A percentile compares a stretch with the other conserved stretches of the same genome.
phyloP scores from a whole-genome alignment of 75 land plant species.

The Pinus taeda region DNA sequence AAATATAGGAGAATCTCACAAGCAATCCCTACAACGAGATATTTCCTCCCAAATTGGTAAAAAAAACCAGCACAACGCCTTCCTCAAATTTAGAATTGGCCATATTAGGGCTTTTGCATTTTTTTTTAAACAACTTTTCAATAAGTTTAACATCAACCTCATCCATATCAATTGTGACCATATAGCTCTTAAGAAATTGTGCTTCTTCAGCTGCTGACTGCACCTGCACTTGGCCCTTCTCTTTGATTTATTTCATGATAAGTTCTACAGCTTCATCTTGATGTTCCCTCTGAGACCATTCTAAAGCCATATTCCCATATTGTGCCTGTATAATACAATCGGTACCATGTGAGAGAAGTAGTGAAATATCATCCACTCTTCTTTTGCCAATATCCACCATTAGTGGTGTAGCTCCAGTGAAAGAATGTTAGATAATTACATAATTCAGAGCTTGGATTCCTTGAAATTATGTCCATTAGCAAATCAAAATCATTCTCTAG shows the following conservation, averaged over 20 bases:
- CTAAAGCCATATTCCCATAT: constrained; percentile 68
- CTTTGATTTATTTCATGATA: constrained; percentile 39
- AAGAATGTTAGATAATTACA: constrained; percentile 77
- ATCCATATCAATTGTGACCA: constrained; percentile 59
- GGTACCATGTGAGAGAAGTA: constrained; percentile 75
- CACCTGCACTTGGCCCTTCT: constrained; percentile 10
- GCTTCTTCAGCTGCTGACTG: constrained; percentile 36
- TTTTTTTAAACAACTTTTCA: constrained; percentile 56
- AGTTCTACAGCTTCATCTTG: constrained; percentile 60
- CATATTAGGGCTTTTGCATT: constrained; percentile 32
- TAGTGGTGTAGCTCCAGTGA: constrained; percentile 71
- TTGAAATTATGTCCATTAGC: constrained; percentile 58
- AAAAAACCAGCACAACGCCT: no score
- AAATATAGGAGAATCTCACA: constrained; percentile 51
- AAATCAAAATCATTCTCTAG: constrained; percentile 76
- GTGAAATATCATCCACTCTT: constrained; percentile 69
- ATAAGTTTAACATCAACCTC: constrained; percentile 71
- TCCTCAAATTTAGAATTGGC: constrained; percentile 32
- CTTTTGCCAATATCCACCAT: constrained; percentile 95
- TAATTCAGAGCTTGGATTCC: constrained; percentile 31
- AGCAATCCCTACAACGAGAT: constrained; percentile 51
- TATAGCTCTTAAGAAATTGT: constrained; percentile 55
- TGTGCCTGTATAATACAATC: constrained; percentile 48
- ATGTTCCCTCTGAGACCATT: constrained; percentile 54
- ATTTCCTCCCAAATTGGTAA: constrained; percentile 99